Evolutionary conservation across 2,329 filamentous ascomycete genomes (phyloP).

Genomic region (Amylocarpus encephaloides): DNA sequence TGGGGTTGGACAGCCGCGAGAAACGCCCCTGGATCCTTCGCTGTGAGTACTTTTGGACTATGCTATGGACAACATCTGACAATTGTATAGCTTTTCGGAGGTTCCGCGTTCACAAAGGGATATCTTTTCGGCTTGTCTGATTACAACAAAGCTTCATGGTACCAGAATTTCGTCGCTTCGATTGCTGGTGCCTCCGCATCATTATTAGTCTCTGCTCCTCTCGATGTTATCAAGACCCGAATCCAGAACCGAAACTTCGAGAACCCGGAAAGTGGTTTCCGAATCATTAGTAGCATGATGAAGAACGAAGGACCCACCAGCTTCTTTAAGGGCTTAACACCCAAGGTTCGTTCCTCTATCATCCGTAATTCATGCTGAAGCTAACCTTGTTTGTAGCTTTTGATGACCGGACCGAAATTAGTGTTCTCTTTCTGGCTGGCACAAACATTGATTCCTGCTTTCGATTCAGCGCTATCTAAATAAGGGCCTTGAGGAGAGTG

Average conservation of each 20-base stretch:
- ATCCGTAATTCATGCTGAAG: neutral
- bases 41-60: slow-evolving; percentile 51
- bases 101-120: slow-evolving; percentile 95
- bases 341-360: slow-evolving; percentile 56
- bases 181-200: slow-evolving; percentile 92
- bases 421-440: slow-evolving; percentile 99
- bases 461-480: slow-evolving; percentile 51
- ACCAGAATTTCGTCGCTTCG: slow-evolving; percentile 95
- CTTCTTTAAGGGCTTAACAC: slow-evolving; percentile 97
- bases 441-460: slow-evolving; percentile 93
- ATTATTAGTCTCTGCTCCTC: slow-evolving; percentile 89
- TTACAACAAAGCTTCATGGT: slow-evolving; percentile 93
- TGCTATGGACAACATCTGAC: slow-evolving; percentile 22
- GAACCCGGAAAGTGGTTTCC: slow-evolving; percentile 89
- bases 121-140: slow-evolving; percentile 84
- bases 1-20: slow-evolving; percentile 97
- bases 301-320: slow-evolving; percentile 77
- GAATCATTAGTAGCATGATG: slow-evolving; percentile 87
- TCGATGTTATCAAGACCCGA: slow-evolving; percentile 96
- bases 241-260: slow-evolving; percentile 99
- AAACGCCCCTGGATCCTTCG: slow-evolving; percentile 95
- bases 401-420: slow-evolving; percentile 98
- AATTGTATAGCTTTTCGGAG: slow-evolving; percentile 73
- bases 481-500: slow-evolving; percentile 9
- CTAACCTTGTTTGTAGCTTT: slow-evolving; percentile 48